Conservation (phyloP, 176 grass and related monocot species). For the Secale cereale region DNA sequence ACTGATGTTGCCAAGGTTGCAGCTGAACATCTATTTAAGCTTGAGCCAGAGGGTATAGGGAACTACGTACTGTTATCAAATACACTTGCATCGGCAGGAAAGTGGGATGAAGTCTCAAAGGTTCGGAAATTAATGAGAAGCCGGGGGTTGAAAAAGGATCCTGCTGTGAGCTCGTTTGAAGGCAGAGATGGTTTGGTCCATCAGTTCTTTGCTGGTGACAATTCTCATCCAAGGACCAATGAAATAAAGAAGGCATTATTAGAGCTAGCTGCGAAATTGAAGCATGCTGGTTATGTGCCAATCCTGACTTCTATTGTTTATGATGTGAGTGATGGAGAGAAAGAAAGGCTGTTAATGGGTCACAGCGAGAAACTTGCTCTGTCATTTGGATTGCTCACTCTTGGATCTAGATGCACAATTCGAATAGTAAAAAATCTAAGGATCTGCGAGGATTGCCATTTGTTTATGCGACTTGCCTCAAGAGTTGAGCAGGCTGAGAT, state of each 20-base stretch:
- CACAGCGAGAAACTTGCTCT: slow-evolving; percentile 77
- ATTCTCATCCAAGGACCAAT: slow-evolving; percentile 43
- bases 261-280: slow-evolving; percentile 33
- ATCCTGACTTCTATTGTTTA: slow-evolving; percentile 60
- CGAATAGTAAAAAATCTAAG: slow-evolving; percentile 77
- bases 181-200: slow-evolving; percentile 58
- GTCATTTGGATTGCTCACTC: slow-evolving; percentile 47
- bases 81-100: slow-evolving; percentile 56
- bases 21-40: slow-evolving; percentile 58
- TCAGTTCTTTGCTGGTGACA: slow-evolving; percentile 65
- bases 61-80: slow-evolving; percentile 70
- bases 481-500: slow-evolving; percentile 47
- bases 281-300: slow-evolving; percentile 53
- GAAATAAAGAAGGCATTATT: slow-evolving; percentile 51
- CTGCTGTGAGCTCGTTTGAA: slow-evolving; percentile 68
- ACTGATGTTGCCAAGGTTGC: slow-evolving; percentile 48
- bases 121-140: slow-evolving; percentile 64
- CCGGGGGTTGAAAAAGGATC: slow-evolving; percentile 54
- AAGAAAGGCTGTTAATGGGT: slow-evolving; percentile 56
- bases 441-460: slow-evolving; percentile 75
- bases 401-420: slow-evolving; percentile 35
- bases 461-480: slow-evolving; percentile 53
- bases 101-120: slow-evolving; percentile 63
- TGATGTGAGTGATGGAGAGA: slow-evolving; percentile 67
- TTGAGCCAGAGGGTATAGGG: slow-evolving; percentile 65